phyloP scores from a whole-genome alignment of 164 flowering plant species.

The Umbellularia californica region DNA sequence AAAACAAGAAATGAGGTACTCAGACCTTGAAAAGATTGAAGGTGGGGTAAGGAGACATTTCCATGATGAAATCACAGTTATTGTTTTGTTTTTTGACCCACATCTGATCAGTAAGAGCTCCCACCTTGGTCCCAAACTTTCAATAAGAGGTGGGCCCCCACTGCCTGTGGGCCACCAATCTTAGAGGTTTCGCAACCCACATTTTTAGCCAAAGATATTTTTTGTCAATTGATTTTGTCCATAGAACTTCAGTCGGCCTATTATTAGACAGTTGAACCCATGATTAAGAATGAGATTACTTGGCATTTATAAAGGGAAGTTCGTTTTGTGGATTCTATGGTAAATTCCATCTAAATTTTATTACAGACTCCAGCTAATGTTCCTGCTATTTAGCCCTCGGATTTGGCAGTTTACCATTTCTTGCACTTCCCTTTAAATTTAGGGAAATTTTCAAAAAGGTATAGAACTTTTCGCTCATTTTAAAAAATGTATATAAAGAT shows the following conservation, averaged over 20 bases:
- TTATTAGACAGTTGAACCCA: slow-evolving; percentile 5
- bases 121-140: slow-evolving; percentile 35
- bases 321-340: too few relatives aligned
- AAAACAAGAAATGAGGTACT: slow-evolving; percentile 84
- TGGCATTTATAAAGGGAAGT: background rate
- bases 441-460: too few relatives aligned
- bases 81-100: slow-evolving; percentile 68
- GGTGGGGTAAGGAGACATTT: slow-evolving; percentile 86
- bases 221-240: slow-evolving; percentile 13
- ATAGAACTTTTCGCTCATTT: too few relatives aligned
- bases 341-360: background rate
- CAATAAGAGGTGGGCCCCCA: slow-evolving; percentile 45
- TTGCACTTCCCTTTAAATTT: too few relatives aligned
- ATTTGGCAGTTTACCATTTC: too few relatives aligned
- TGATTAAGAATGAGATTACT: slow-evolving; percentile 8
- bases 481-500: too few relatives aligned
- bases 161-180: slow-evolving; percentile 17
- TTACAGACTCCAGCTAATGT: background rate
- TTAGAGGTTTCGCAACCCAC: slow-evolving; percentile 10
- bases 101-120: slow-evolving; percentile 43
- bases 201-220: background rate
- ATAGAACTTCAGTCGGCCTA: slow-evolving; percentile 2
- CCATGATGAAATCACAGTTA: slow-evolving; percentile 85
- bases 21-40: slow-evolving; percentile 82
- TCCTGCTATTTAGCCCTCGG: too few relatives aligned